phyloP scores from a whole-genome alignment of 352 stramenopile genomes.

The Phytopythium ostracodes region DNA sequence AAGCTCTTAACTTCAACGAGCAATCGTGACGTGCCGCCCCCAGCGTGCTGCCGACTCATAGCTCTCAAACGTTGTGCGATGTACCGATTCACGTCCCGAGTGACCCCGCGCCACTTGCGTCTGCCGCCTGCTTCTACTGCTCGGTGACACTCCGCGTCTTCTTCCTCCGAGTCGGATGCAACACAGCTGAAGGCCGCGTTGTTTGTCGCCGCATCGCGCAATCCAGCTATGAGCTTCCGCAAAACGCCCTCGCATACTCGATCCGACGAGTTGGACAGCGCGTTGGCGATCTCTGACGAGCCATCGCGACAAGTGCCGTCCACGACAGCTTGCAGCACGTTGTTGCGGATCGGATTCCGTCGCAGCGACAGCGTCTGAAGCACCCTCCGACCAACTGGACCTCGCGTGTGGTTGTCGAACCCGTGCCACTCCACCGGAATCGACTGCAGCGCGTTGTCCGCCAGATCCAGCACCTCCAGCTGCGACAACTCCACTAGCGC shows the following conservation, averaged over 20 bases:
- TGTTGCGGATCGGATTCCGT: constrained; percentile 39
- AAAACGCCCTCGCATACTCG: constrained; percentile 39
- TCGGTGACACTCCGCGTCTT: background rate
- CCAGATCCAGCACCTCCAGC: constrained; percentile 40
- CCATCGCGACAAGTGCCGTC: constrained; percentile 22
- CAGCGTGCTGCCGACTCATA: constrained; percentile 12
- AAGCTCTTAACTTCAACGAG: constrained; percentile 31
- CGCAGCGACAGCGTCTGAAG: constrained; percentile 42
- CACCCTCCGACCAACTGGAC: constrained; percentile 6
- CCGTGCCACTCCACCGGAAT: constrained; percentile 47
- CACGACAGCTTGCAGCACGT: constrained; percentile 17
- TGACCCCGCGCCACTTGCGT: constrained; percentile 39
- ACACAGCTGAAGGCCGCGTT: background rate
- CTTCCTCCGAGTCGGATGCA: constrained; percentile 7
- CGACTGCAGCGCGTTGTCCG: constrained; percentile 35
- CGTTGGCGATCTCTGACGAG: background rate
- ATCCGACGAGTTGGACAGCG: constrained; percentile 17
- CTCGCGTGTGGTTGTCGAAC: constrained; percentile 27
- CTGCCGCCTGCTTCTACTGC: background rate
- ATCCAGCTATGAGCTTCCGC: constrained; percentile 46
- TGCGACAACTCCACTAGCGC: constrained; percentile 21
- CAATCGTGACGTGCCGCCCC: constrained; percentile 1
- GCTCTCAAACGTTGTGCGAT: constrained; percentile 27
- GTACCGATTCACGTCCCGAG: constrained; percentile 41
- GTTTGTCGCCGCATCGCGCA: constrained; percentile 18